Conservation (phyloP, 495 filamentous ascomycete genomes). For the Rhizodiscina lignyota region DNA sequence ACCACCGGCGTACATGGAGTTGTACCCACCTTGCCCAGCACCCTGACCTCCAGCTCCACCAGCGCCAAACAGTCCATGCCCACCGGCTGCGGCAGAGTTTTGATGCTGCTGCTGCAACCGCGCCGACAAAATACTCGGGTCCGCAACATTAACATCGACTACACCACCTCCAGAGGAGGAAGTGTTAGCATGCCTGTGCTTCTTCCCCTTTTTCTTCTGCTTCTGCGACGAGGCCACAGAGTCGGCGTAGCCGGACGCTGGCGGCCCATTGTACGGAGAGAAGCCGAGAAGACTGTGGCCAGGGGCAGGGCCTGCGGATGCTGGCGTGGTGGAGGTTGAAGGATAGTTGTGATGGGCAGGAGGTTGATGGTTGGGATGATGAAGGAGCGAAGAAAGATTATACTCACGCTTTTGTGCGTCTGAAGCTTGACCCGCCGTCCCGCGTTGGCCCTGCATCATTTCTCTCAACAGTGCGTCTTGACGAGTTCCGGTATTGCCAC, state of each 20-base stretch:
- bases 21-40: conserved; percentile 98
- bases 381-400: conserved; percentile 63
- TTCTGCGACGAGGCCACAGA: conserved; percentile 52
- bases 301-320: conserved; percentile 72
- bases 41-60: conserved; percentile 17
- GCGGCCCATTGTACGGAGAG: conserved; percentile 58
- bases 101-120: conserved; percentile 69
- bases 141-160: conserved; percentile 95
- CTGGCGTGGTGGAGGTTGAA: conserved; percentile 65
- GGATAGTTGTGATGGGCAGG: conserved; percentile 48
- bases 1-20: conserved; percentile 38
- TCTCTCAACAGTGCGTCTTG: conserved; percentile 73
- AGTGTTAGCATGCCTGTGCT: conserved; percentile 99
- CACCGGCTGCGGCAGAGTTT: conserved; percentile 67
- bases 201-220: conserved; percentile 99
- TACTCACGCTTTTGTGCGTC: conserved; percentile 93
- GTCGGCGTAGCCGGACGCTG: conserved; percentile 68
- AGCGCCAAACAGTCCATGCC: no score
- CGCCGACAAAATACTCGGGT: conserved; percentile 98
- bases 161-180: conserved; percentile 94
- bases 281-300: conserved; percentile 37
- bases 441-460: conserved; percentile 41
- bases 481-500: conserved; percentile 45
- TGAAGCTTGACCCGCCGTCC: conserved; percentile 35
- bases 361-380: conserved; percentile 38